Evolutionary conservation across 257 asterid species (phyloP), one percentile per base, ranked within the genome.

Genomic region (Marsdenia floribunda): DNA sequence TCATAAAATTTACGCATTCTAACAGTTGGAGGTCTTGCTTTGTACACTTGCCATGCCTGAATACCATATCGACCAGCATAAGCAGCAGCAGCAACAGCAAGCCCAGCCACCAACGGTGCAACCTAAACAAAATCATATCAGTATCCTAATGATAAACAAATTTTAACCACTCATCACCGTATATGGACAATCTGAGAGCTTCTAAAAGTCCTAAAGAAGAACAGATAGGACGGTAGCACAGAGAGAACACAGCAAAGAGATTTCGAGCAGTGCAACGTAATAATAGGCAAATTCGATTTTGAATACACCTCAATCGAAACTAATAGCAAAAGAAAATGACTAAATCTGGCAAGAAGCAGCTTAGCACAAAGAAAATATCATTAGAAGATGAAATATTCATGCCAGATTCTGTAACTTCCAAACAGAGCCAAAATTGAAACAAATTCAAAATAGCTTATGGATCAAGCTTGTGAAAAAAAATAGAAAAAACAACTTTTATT

Each of bases 1-100:
- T 88, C 96, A 18, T 91, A 91, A 73, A 90, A 93, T 77, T 90
- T 93, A 68, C 92, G 96, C 87, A 90, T 63, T 81, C 92, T 85
- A 40, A 82, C 89, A 72, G 93, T 85, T 12, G 90, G 96, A 14
- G 97, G 97, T 71, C 98, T 88, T 49, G 96, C 92, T 81, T 91
- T 93, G 80, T 87, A 86, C 44, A 96, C 89, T 78, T 91, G 91
- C 93, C 93, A 91, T 22, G 97, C 97, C 84, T 88, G 87, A 81
- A 93, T 82, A 79, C 96, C 84, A 82, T 83, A 91, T 70, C 79
- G 88, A 67, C 94, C 91, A 57, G 91, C 97, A 86, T 86, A 85
- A 61, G 98, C 97, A 42, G 87, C 91, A 64, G 89, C 93, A 18
- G 96, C 96, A 71, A 91, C 79, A 40, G 96, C 88, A 82, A 86